Base-by-base conservation (phyloP, 768 basidiomycete genomes). In the Omphalotus guepiniiformis region DNA sequence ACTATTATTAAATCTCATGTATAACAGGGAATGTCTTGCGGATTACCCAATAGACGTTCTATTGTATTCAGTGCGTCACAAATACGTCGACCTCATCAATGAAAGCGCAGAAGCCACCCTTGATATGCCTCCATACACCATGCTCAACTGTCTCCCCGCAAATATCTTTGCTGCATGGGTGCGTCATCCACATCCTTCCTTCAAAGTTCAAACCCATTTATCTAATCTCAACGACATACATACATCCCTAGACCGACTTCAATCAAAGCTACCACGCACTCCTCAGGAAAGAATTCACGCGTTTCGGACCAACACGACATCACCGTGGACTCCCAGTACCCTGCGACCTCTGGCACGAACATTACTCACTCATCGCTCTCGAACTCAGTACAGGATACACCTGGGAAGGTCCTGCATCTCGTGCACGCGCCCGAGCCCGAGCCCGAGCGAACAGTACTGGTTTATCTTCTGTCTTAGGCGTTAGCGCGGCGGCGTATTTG, bases 111-210 rank as follows among this genome's bases (percentile, higher is more conserved):
- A 48, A 36, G 43, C 44, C 4, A 49, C 49, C 11, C 35, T 53
- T 19, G 26, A 50, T 12, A 37, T 53, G 3, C 27, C 52, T 12
- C 30, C 52, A 49, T 39, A 48, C 21, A 48, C 23, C 25, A 44
- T 53, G 48, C 36, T 49, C 22, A 40, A 40, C 5, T 49, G 47
- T 29, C 27, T 49, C 6, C 52, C 52, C 29, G 19, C 27, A 6
- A 26, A 44, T 23, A 37, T 53, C 3, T 53, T 49, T 39, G 32
- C 52, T 19, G 52, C 52, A 6, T 53, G 52, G 52, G 52, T 49
- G 21, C 22, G 42, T 39, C 4, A 9, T 16, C n/a, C 35, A 16
- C 22, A 12, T 25, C 9, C 30, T 6, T 26, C 40, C 12, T 41
- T 23, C 8, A 13, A 4, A 6, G 21, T 22, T 16, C 4, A 39